Evolutionary conservation across 768 basidiomycete genomes (phyloP).

Genomic region (Russula sp.): DNA sequence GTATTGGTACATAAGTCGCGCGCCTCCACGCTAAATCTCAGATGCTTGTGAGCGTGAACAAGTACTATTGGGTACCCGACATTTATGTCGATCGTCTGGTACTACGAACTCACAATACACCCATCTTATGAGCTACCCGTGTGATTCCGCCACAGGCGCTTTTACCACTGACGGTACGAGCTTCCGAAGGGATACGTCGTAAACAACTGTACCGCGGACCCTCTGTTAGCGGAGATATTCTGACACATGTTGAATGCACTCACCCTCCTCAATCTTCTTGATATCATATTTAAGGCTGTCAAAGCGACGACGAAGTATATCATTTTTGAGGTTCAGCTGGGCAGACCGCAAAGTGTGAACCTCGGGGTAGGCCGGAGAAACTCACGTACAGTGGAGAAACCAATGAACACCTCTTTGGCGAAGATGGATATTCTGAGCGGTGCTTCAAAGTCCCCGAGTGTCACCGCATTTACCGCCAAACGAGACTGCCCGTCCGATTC

Average conservation of each 20-base stretch:
- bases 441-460: slow-evolving; percentile 70
- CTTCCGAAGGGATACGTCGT: slow-evolving; percentile 75
- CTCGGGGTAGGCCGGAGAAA: neutral
- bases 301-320: slow-evolving; percentile 63
- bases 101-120: neutral
- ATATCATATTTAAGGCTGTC: slow-evolving; percentile 82
- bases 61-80: neutral
- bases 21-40: neutral
- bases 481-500: slow-evolving; percentile 47
- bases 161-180: slow-evolving; percentile 33
- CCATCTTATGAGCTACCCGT: neutral
- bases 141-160: slow-evolving; percentile 3
- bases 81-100: neutral
- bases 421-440: slow-evolving; percentile 72
- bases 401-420: slow-evolving; percentile 75
- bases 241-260: neutral
- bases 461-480: slow-evolving; percentile 75
- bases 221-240: slow-evolving; percentile 3
- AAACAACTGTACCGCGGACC: slow-evolving; percentile 50
- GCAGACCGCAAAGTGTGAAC: neutral
- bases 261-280: slow-evolving; percentile 85
- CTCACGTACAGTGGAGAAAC: slow-evolving; percentile 68
- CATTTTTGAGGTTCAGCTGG: slow-evolving; percentile 79
- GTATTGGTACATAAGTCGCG: neutral
- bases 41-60: neutral